A percentile compares a stretch with the other conserved stretches of the same genome.
Evolutionary conservation across 2,329 filamentous ascomycete species (phyloP).

Genomic region (Parastagonospora avenae): DNA sequence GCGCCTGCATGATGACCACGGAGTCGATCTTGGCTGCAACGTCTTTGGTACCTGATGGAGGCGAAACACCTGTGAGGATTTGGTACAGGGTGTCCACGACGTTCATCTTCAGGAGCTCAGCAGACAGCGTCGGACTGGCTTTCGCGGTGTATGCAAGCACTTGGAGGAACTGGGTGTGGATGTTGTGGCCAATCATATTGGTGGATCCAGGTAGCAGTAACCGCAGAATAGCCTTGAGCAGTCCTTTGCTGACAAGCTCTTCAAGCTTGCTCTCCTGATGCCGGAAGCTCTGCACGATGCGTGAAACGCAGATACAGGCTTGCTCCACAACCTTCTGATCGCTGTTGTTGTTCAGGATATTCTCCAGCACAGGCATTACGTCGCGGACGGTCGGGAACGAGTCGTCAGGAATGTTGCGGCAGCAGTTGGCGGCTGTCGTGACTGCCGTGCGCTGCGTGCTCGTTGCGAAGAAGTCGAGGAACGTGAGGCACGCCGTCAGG

Average conservation of each 20-base stretch:
- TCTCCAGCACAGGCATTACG: slow-evolving; percentile 94
- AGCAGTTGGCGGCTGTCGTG: slow-evolving; percentile 97
- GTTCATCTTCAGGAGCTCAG: slow-evolving; percentile 92
- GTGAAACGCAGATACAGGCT: slow-evolving; percentile 90
- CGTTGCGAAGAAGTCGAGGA: slow-evolving; percentile 96
- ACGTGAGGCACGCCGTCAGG: slow-evolving; percentile 91
- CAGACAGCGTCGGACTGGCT: slow-evolving; percentile 83
- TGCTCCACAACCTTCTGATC: slow-evolving; percentile 98
- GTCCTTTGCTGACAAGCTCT: slow-evolving; percentile 85
- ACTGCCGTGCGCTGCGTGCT: slow-evolving; percentile 96
- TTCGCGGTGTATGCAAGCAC: slow-evolving; percentile 89
- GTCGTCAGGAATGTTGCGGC: slow-evolving; percentile 92
- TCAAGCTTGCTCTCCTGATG: slow-evolving; percentile 86
- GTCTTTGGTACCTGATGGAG: slow-evolving; percentile 77
- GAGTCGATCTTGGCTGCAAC: slow-evolving; percentile 88
- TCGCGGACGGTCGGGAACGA: slow-evolving; percentile 90
- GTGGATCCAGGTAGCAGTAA: slow-evolving; percentile 92
- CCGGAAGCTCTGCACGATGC: slow-evolving; percentile 97
- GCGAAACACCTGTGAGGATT: slow-evolving; percentile 93
- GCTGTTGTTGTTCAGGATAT: slow-evolving; percentile 82
- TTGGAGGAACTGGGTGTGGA: slow-evolving; percentile 94
- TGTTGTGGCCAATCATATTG: slow-evolving; percentile 89
- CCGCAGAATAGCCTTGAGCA: slow-evolving; percentile 82
- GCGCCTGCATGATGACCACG: slow-evolving; percentile 96
- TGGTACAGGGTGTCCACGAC: slow-evolving; percentile 98